Evolutionary conservation across 2,329 filamentous ascomycete genomes (phyloP).

Genomic region (Didymella glomerata): DNA sequence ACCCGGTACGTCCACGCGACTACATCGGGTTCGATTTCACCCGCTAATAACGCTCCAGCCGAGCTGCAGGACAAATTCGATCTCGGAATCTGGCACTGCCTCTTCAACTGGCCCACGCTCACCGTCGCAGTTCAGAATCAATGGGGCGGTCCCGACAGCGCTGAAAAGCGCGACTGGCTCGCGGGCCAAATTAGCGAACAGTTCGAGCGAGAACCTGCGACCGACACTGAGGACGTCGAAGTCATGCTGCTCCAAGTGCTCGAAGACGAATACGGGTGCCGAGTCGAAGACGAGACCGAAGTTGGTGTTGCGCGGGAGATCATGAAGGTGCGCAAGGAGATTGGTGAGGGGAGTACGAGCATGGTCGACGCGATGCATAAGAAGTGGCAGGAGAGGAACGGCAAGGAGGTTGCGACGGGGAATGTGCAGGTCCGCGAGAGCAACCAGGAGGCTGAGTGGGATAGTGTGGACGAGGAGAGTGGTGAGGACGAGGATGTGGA

Average conservation of each 20-base stretch:
- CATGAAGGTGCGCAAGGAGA: conserved; percentile 70
- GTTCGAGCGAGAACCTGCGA: conserved; percentile 66
- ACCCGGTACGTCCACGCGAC: conserved; percentile 14
- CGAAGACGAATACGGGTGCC: conserved; percentile 94
- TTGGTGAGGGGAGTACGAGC: conserved; percentile 70
- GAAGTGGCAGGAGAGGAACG: conserved; percentile 69
- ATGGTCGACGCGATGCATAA: conserved; percentile 70
- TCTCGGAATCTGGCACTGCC: conserved; percentile 81
- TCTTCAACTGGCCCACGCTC: conserved; percentile 89
- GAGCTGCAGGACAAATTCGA: conserved; percentile 65
- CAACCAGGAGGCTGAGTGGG: conserved; percentile 57
- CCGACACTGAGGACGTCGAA: conserved; percentile 83
- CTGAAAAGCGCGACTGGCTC: conserved; percentile 96
- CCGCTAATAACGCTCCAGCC: conserved; percentile 28
- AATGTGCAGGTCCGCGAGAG: conserved; percentile 63
- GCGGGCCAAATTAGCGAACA: conserved; percentile 86
- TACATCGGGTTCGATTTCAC: not conserved
- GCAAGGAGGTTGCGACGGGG: conserved; percentile 61
- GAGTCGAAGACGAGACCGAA: conserved; percentile 88
- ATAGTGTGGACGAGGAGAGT: conserved; percentile 62
- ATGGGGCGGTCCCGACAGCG: conserved; percentile 85
- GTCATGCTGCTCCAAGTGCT: conserved; percentile 86
- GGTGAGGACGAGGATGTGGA: conserved; percentile 53
- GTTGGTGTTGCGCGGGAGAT: conserved; percentile 77
- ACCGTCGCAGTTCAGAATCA: conserved; percentile 84